phyloP scores from a whole-genome alignment of 345 rosid genomes.

The Ceriops zippeliana region DNA sequence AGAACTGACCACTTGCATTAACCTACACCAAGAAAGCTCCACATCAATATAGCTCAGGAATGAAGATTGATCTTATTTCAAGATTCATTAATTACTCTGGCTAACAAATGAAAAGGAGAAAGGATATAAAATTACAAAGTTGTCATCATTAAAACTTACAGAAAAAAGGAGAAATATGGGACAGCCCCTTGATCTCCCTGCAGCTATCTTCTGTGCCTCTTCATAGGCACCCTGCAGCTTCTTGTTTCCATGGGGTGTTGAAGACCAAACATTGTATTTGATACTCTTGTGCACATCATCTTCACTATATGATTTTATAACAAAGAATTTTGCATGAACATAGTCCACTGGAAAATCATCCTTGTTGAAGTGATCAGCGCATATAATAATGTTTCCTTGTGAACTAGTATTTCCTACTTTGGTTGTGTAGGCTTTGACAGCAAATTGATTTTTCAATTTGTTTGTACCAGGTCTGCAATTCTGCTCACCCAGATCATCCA shows the following conservation, averaged over 20 bases:
- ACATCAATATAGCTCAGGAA: slow-evolving; percentile 13
- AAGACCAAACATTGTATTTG: slow-evolving; percentile 91
- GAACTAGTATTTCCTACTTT: slow-evolving; percentile 55
- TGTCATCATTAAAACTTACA: slow-evolving; percentile 39
- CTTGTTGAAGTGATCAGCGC: slow-evolving; percentile 66
- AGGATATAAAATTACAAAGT: not conserved
- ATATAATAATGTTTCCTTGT: slow-evolving; percentile 56
- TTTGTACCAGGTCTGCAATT: slow-evolving; percentile 62
- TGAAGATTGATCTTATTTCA: not conserved
- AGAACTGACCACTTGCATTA: slow-evolving; percentile 94
- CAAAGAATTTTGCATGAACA: slow-evolving; percentile 68
- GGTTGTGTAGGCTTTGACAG: slow-evolving; percentile 61
- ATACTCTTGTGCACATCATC: slow-evolving; percentile 99
- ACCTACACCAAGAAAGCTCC: slow-evolving; percentile 47
- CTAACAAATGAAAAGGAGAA: not conserved
- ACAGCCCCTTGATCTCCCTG: slow-evolving; percentile 49
- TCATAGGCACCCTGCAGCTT: slow-evolving; percentile 75
- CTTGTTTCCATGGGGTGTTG: slow-evolving; percentile 93
- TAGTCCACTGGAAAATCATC: slow-evolving; percentile 60
- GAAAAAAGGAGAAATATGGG: slow-evolving; percentile 88
- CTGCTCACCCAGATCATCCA: slow-evolving; percentile 51
- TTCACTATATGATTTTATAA: slow-evolving; percentile 93
- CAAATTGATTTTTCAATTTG: slow-evolving; percentile 47
- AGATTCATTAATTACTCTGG: not conserved
- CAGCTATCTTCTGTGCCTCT: slow-evolving; percentile 61